Base-by-base conservation (phyloP, 1,284 basidiomycete species). In the Exobasidium cylindrosporum region DNA sequence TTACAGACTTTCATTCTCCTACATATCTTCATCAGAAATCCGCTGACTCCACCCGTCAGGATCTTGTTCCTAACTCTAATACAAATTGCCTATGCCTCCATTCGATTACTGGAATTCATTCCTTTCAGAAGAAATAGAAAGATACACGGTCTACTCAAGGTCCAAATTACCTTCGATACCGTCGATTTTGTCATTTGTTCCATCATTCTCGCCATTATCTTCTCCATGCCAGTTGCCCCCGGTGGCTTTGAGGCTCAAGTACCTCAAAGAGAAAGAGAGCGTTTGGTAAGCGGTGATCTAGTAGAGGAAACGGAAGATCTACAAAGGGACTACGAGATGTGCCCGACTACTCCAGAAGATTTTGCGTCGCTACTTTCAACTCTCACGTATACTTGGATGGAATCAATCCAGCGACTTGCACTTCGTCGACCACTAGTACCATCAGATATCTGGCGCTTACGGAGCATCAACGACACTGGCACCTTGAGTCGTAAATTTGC, bases 291-390 rank as follows among this genome's bases (percentile, higher is more conserved):
- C 5, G 69, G 60, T 14, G 17, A 53, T n/a, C 32, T 57, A n/a
- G 17, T 62, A 13, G 47, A 57, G 24, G 55, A 63, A 40, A 28
- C 61, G 21, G 64, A 64, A 23, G 56, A 61, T 30, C 40, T 56
- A 43, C 49, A 55, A 30, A 60, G 61, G 7, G 62, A 56, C 10
- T 74, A 74, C 52, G 58, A 61, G 11, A 55, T 61, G 32, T 73
- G 70, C 31, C 72, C 72, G 1, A 74, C 72, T 1, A 72, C 71
- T 3, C 72, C 72, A 1, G 72, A 74, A 49, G 72, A 74, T 52
- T 74, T 68, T 45, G 65, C 62, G 43, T 64, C 60, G 26, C 62
- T 74, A 5, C 61, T 62, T 55, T 57, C 66, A 44, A 64, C 65
- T 10, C 57, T 74, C 5, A 69, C 69, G 0, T 74, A 74, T 52